Evolutionary conservation across 164 flowering plant genomes (phyloP).

Genomic region (Stephania yunnanensis): DNA sequence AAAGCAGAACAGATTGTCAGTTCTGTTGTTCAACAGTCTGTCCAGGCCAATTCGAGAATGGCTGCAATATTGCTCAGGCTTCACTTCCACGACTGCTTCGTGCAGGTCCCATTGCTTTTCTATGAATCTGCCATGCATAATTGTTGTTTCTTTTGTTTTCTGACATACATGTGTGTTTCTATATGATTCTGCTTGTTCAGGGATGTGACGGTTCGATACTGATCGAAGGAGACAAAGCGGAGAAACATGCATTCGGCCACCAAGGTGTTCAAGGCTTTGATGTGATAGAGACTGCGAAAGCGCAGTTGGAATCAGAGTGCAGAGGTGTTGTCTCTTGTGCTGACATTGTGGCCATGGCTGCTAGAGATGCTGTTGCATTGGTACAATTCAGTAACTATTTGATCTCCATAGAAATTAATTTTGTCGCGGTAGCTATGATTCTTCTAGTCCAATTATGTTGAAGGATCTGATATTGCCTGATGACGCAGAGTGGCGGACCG

Average conservation of each 20-base stretch:
- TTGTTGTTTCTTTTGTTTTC: slow-evolving; percentile 1
- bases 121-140: slow-evolving; percentile 12
- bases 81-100: slow-evolving; percentile 62
- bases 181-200: slow-evolving; percentile 26
- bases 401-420: neutral
- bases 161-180: neutral
- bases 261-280: slow-evolving; percentile 55
- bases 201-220: slow-evolving; percentile 89
- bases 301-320: slow-evolving; percentile 35
- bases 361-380: slow-evolving; percentile 46
- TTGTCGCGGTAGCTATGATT: neutral
- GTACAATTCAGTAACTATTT: slow-evolving; percentile 17
- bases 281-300: slow-evolving; percentile 43
- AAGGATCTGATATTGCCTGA: neutral
- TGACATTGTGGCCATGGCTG: slow-evolving; percentile 54
- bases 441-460: neutral
- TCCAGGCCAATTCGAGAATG: slow-evolving; percentile 23
- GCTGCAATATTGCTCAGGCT: slow-evolving; percentile 43
- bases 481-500: slow-evolving; percentile 53
- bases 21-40: slow-evolving; percentile 34
- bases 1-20: slow-evolving; percentile 48
- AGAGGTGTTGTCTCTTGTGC: slow-evolving; percentile 54
- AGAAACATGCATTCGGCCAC: slow-evolving; percentile 49
- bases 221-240: slow-evolving; percentile 38
- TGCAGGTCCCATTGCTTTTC: slow-evolving; percentile 36